Evolutionary conservation across 345 rosid genomes (phyloP).

Genomic region (Erysimum cheiranthoides): DNA sequence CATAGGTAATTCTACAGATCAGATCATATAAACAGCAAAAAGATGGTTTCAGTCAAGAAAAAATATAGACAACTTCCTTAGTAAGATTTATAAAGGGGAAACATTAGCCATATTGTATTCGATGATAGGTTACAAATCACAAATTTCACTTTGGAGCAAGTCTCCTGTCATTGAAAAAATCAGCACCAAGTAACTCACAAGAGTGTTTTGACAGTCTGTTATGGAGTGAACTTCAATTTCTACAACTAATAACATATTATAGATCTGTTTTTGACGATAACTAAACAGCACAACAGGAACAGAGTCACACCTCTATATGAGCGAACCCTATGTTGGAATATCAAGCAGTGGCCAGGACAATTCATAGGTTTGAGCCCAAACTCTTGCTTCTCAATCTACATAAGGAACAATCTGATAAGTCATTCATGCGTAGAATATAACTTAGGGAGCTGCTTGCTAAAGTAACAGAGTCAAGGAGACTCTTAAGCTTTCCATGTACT

Average conservation of each 20-base stretch:
- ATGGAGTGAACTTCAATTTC: conserved; percentile 14
- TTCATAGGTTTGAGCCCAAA: conserved; percentile 98
- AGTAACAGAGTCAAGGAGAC: conserved; percentile 19
- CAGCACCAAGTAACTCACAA: not conserved
- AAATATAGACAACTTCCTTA: conserved; percentile 7
- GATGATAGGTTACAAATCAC: conserved; percentile 10
- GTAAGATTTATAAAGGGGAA: conserved; percentile 18
- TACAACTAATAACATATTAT: not conserved
- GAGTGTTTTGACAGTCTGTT: conserved; percentile 13
- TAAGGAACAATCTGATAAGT: conserved; percentile 27
- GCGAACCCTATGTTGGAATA: conserved; percentile 88
- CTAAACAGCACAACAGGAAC: conserved; percentile 18
- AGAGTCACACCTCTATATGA: conserved; percentile 73
- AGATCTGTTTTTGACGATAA: conserved; percentile 18
- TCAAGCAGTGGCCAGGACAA: conserved; percentile 97
- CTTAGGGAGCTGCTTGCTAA: conserved; percentile 17
- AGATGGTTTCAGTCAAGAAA: conserved; percentile 21
- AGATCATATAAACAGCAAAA: conserved; percentile 31
- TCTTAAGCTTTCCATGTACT: conserved; percentile 18
- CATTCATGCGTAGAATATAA: conserved; percentile 9
- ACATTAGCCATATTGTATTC: conserved; percentile 16
- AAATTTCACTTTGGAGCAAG: not conserved
- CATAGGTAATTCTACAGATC: conserved; percentile 83
- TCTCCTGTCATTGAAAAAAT: not conserved
- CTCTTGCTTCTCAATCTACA: conserved; percentile 92